Conservation (phyloP, 192 early-diverging fungal genomes). For the Backusella westeae region DNA sequence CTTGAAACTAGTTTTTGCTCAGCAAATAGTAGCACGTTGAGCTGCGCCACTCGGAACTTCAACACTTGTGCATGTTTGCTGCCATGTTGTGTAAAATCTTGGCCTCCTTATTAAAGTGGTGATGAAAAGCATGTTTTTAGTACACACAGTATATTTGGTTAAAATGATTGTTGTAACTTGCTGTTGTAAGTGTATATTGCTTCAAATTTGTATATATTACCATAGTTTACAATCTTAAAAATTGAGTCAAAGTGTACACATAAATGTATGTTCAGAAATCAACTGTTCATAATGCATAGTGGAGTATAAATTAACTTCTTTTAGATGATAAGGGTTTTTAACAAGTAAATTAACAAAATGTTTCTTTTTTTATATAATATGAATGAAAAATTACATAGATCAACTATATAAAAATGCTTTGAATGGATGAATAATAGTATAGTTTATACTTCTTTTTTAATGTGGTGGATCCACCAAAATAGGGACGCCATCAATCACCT, state of each 20-base stretch:
- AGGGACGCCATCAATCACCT: background rate
- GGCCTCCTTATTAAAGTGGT: no score
- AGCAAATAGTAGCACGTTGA: background rate
- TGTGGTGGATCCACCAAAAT: background rate
- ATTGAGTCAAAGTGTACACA: no score
- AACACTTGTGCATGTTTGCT: background rate
- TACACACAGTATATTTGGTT: no score
- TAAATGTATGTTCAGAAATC: no score
- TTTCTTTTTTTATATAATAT: background rate
- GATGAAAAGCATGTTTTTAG: no score
- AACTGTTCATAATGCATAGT: no score
- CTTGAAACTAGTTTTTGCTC: no score
- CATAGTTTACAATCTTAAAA: no score
- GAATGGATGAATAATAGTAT: background rate
- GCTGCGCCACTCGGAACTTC: background rate
- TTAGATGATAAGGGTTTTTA: background rate
- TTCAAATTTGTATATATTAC: no score
- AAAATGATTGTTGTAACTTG: no score
- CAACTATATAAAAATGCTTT: background rate
- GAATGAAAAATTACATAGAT: background rate
- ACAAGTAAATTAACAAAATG: background rate
- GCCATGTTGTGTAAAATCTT: background rate
- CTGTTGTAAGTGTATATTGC: no score
- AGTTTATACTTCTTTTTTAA: background rate
- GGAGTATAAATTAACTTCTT: no score